phyloP scores from a whole-genome alignment of 2,329 filamentous ascomycete species.

The Leptographium lundbergii region DNA sequence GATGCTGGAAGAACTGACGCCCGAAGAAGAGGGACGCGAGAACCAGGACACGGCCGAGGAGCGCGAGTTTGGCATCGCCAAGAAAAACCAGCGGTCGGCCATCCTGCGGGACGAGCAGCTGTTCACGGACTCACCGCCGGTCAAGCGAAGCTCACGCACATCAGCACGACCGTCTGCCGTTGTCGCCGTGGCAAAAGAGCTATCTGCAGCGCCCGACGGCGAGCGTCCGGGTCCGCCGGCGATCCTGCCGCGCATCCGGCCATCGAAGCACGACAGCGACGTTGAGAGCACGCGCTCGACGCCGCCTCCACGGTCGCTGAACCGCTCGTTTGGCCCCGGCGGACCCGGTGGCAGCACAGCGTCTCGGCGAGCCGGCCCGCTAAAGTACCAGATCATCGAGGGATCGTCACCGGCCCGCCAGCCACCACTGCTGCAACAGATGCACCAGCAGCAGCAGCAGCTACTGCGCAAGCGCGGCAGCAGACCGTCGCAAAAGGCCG shows the following conservation, averaged over 20 bases:
- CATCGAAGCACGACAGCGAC: slow-evolving; percentile 48
- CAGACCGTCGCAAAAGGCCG: not conserved
- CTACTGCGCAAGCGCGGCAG: slow-evolving; percentile 3
- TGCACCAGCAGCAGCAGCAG: slow-evolving; percentile 19
- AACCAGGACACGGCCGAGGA: slow-evolving; percentile 65
- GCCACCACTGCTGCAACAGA: slow-evolving; percentile 11
- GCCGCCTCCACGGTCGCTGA: slow-evolving; percentile 31
- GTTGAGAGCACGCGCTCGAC: slow-evolving; percentile 40
- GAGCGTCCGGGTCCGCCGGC: slow-evolving; percentile 37
- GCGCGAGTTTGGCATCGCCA: slow-evolving; percentile 56
- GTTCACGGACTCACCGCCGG: slow-evolving; percentile 43
- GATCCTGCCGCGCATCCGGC: slow-evolving; percentile 48
- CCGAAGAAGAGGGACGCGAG: slow-evolving; percentile 53
- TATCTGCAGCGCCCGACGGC: slow-evolving; percentile 24
- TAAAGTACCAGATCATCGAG: slow-evolving; percentile 49
- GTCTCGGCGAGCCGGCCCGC: slow-evolving; percentile 33
- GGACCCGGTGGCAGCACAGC: slow-evolving; percentile 28
- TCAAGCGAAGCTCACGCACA: slow-evolving; percentile 38
- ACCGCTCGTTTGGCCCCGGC: slow-evolving; percentile 25
- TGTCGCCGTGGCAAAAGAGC: slow-evolving; percentile 13
- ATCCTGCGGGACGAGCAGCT: slow-evolving; percentile 67
- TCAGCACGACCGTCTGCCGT: slow-evolving; percentile 12
- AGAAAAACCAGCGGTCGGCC: slow-evolving; percentile 60
- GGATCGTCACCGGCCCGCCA: slow-evolving; percentile 46
- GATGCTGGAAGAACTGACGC: slow-evolving; percentile 48